phyloP scores from a whole-genome alignment of 179 eudicot species.

The Beta macrorhiza region DNA sequence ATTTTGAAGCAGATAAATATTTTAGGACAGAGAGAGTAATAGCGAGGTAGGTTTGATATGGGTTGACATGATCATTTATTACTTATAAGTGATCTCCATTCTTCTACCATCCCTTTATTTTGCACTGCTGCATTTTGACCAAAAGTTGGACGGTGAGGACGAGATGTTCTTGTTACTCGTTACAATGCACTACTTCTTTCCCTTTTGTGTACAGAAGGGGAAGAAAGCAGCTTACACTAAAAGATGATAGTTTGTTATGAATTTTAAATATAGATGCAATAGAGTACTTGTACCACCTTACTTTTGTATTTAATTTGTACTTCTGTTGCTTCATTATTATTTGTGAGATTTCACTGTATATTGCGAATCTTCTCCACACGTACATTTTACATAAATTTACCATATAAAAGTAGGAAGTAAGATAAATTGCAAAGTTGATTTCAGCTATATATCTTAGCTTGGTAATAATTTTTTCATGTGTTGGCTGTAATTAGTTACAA shows the following conservation, averaged over 20 bases:
- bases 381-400: background rate
- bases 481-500: no score
- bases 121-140: background rate
- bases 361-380: background rate
- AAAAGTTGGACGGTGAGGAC: background rate
- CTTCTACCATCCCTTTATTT: background rate
- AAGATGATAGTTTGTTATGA: background rate
- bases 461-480: no score
- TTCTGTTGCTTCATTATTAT: background rate
- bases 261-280: background rate
- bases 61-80: conserved; percentile 9
- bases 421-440: background rate
- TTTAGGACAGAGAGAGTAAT: background rate
- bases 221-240: background rate
- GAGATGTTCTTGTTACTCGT: background rate
- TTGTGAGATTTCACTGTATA: background rate
- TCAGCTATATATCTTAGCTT: no score
- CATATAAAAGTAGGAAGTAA: background rate
- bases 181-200: background rate
- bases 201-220: background rate
- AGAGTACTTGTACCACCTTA: background rate
- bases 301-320: background rate
- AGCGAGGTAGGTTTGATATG: background rate
- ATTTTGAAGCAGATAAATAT: no score
- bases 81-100: background rate